A percentile compares a stretch with the other conserved stretches of the same genome.
These are phyloP conservation scores for Sporisorium iseilematis-ciliati DNA, from an alignment of 1,284 basidiomycete species.

Conservation along the genomic window DNA sequence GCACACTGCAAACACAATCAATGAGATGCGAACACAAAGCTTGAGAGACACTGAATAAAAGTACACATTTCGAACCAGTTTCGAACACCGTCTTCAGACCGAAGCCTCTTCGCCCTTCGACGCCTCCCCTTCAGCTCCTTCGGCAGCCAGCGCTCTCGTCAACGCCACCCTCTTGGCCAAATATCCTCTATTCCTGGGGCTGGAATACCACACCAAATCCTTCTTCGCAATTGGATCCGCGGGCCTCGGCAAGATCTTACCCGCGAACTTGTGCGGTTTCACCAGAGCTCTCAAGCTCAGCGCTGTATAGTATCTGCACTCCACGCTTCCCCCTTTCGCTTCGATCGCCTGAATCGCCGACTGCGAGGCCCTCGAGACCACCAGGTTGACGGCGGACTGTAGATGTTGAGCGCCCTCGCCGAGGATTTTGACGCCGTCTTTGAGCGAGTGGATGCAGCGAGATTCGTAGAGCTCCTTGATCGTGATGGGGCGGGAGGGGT, in stretches of 20 bases:
- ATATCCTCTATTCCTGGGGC: slow-evolving; percentile 55
- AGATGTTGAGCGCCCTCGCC: slow-evolving; percentile 81
- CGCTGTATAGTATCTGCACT: slow-evolving; percentile 92
- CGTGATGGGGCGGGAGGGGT: slow-evolving; percentile 86
- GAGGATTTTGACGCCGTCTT: slow-evolving; percentile 90
- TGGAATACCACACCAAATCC: slow-evolving; percentile 63
- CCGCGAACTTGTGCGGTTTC: slow-evolving; percentile 72
- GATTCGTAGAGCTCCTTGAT: slow-evolving; percentile 85
- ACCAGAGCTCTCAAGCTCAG: slow-evolving; percentile 85
- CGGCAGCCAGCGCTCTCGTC: slow-evolving; percentile 20
- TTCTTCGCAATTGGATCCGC: slow-evolving; percentile 63
- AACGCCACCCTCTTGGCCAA: slow-evolving; percentile 48
- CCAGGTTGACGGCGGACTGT: slow-evolving; percentile 82
- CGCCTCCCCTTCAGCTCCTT: slow-evolving; percentile 8
- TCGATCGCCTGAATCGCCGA: slow-evolving; percentile 88
- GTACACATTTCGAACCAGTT: slow-evolving; percentile 1
- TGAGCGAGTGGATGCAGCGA: slow-evolving; percentile 87
- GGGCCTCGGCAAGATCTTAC: slow-evolving; percentile 53
- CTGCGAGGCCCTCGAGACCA: slow-evolving; percentile 86
- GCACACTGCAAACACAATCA: not conserved
- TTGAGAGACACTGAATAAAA: slow-evolving; percentile 8
- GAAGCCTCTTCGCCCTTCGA: not conserved
- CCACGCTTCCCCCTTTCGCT: slow-evolving; percentile 82
- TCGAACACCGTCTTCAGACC: slow-evolving; percentile 1
- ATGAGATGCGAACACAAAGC: not conserved